Evolutionary conservation across 2,329 filamentous ascomycete genomes (phyloP).

Genomic region (Westerdykella sp.): DNA sequence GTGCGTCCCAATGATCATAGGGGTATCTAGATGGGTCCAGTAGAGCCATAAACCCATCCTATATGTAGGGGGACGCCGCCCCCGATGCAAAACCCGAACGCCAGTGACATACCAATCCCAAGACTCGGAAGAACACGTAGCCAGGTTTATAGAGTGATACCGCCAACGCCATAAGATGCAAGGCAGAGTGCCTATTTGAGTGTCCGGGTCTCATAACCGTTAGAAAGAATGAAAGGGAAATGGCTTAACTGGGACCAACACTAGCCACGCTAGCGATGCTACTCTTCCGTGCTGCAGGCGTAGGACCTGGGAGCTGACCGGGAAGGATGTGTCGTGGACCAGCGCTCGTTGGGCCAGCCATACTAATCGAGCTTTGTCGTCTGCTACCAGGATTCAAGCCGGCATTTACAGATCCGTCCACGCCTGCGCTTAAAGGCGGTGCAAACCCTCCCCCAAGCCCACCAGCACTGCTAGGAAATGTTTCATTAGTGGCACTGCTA

Average conservation of each 20-base stretch:
- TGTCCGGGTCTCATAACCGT: too few relatives aligned
- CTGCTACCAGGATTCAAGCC: constrained; percentile 16
- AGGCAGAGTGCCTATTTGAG: too few relatives aligned
- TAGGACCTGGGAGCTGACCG: constrained; percentile 32
- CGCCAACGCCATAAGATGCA: too few relatives aligned
- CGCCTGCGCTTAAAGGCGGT: constrained; percentile 25
- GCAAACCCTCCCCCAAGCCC: constrained; percentile 19
- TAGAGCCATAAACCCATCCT: neutral
- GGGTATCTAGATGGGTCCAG: neutral
- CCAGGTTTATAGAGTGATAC: too few relatives aligned
- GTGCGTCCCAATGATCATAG: too few relatives aligned
- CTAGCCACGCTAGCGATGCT: constrained; percentile 26
- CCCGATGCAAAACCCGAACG: neutral
- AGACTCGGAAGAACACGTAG: neutral
- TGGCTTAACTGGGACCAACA: constrained; percentile 8
- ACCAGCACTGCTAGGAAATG: constrained; percentile 25
- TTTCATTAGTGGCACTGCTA: constrained; percentile 23
- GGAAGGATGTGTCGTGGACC: constrained; percentile 34
- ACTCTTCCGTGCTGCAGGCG: constrained; percentile 22
- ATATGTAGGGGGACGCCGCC: neutral
- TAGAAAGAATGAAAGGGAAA: neutral
- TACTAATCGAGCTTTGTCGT: constrained; percentile 26
- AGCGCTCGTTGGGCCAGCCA: constrained; percentile 8
- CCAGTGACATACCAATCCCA: neutral
- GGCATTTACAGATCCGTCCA: constrained; percentile 15